These are phyloP conservation scores for Trichophyton schoenleinii DNA, from an alignment of 2,329 filamentous ascomycete species.

Conservation along the genomic window DNA sequence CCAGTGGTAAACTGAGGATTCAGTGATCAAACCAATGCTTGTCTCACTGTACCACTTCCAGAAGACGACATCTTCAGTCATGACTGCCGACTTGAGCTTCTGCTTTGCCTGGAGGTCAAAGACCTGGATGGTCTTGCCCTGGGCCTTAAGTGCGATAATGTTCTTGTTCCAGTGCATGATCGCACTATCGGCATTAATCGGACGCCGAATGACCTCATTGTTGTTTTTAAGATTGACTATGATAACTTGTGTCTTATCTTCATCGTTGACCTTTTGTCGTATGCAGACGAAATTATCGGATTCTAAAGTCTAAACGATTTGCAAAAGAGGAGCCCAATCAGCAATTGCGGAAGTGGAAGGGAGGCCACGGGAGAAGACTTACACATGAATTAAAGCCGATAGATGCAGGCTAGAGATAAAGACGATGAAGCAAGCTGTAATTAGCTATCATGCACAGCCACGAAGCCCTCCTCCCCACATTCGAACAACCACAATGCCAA, in stretches of 20 bases:
- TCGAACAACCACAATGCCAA: not conserved
- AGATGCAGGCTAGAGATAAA: constrained; percentile 45
- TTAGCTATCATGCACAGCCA: not conserved
- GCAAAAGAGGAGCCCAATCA: not conserved
- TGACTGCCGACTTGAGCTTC: constrained; percentile 91
- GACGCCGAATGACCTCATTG: constrained; percentile 86
- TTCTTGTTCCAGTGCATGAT: constrained; percentile 98
- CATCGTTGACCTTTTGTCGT: constrained; percentile 80
- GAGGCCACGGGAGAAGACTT: constrained; percentile 29
- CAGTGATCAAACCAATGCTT: constrained; percentile 79
- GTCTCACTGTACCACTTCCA: constrained; percentile 98
- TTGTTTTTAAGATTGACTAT: constrained; percentile 96
- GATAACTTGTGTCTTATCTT: constrained; percentile 80
- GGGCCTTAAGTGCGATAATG: constrained; percentile 92
- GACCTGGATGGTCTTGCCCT: constrained; percentile 88
- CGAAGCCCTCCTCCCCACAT: not conserved
- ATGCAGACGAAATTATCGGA: constrained; percentile 95
- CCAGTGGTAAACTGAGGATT: constrained; percentile 90
- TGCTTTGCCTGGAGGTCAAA: constrained; percentile 88
- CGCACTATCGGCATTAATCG: constrained; percentile 98
- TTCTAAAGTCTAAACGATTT: constrained; percentile 65
- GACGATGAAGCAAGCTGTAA: not conserved
- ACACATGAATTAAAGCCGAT: constrained; percentile 85
- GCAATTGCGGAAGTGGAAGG: constrained; percentile 13
- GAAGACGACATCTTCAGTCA: constrained; percentile 95